Base-by-base conservation (phyloP, 106 monocot genomes). In the Apostasia shenzhenica region DNA sequence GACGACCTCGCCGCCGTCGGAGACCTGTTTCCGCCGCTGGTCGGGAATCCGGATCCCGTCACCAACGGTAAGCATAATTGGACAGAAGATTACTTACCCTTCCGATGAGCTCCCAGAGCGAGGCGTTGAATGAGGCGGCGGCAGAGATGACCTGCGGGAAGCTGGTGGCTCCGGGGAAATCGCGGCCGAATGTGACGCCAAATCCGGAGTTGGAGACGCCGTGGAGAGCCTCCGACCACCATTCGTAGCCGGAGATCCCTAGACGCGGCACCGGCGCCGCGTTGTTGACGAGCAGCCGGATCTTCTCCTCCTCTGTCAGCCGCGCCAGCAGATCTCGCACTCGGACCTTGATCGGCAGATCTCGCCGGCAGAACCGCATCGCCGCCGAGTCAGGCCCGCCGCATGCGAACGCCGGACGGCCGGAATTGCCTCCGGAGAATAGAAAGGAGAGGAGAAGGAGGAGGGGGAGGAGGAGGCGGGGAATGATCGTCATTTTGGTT, bases 201-300 rank as follows among this genome's bases (percentile, higher is more conserved):
- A 82, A 85, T 0, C 85, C 82, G 1, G 55, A 55, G 77, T 79
- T 77, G 14, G 89, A 70, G 2, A 88, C 84, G 3, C 89, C 89
- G 76, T 89, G 89, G 45, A 89, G 69, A 1, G 89, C 82, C 80
- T 89, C 89, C 47, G 89, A 85, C 89, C 89, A 89, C 89, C 89
- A 89, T 61, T 89, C 72, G 73, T 89, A 89, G 2, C 70, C 62
- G 41, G 7, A 41, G 61, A 85, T 75, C 41, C 83, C 85, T 1
- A 89, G 80, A 6, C 89, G 71, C 2, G 89, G 89, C 14, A 89
- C 74, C 2, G 66, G 74, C 5, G 85, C 74, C 1, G 85, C 85
- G 69, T 69, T 78, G 75, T 89, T 85, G 13, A 79, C 85, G 2
- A 89, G 83, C 68, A 80, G 43, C 4, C 48, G 41, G 9, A 78